Conservation (phyloP, 495 filamentous ascomycete species). For the Trichoderma virens region DNA sequence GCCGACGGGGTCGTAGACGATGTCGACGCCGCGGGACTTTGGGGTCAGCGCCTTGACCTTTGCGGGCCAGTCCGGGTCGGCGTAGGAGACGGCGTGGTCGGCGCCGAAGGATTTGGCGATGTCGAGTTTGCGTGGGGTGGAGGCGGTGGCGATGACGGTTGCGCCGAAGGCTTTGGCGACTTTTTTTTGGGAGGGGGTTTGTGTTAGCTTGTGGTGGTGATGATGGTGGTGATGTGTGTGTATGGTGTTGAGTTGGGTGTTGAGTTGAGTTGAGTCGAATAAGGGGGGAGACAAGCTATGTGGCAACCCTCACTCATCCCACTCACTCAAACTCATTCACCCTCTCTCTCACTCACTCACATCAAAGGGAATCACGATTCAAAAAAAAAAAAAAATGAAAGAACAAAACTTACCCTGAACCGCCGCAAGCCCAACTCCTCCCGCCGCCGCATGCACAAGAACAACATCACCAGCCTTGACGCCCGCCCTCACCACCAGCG, state of each 20-base stretch:
- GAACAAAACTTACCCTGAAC: slow-evolving; percentile 54
- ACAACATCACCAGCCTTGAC: slow-evolving; percentile 78
- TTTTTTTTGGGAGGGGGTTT: neutral
- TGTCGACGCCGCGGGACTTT: slow-evolving; percentile 68
- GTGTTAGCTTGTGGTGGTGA: neutral
- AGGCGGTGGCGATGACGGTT: slow-evolving; percentile 82
- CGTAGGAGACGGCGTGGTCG: slow-evolving; percentile 75
- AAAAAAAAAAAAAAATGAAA: neutral
- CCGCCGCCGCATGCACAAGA: slow-evolving; percentile 86
- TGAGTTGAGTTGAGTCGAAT: too few species aligned
- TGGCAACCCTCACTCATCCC: neutral
- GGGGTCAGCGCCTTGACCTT: slow-evolving; percentile 68
- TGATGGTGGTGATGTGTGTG: neutral
- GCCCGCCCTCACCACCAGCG: slow-evolving; percentile 66
- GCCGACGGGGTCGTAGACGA: slow-evolving; percentile 86
- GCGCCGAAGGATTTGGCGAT: slow-evolving; percentile 71
- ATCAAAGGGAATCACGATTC: neutral
- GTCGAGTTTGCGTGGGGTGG: slow-evolving; percentile 65
- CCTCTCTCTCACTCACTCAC: neutral
- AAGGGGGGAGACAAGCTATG: neutral
- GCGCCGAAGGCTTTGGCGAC: slow-evolving; percentile 87
- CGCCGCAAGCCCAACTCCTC: slow-evolving; percentile 84
- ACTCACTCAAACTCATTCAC: neutral
- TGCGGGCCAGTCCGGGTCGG: slow-evolving; percentile 63
- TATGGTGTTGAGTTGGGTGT: too few species aligned